These are phyloP conservation scores for Candida nemodendra DNA, from an alignment of 805 yeast species.

Conservation along the genomic window DNA sequence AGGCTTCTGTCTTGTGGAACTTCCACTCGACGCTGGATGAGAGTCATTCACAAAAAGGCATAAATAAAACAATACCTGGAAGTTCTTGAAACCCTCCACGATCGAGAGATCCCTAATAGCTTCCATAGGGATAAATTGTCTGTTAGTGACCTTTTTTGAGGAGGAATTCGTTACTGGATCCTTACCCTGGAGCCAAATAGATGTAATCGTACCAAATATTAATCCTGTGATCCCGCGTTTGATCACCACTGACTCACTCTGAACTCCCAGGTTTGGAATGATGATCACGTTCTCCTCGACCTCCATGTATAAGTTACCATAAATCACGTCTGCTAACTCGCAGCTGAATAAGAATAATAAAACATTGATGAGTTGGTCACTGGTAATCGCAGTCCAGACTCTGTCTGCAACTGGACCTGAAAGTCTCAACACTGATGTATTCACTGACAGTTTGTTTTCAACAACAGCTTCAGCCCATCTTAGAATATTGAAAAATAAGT, in stretches of 20 bases:
- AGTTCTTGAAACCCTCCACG: slow-evolving; percentile 72
- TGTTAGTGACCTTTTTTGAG: slow-evolving; percentile 9
- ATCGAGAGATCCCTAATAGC: slow-evolving; percentile 63
- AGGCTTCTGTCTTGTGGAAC: slow-evolving; percentile 16
- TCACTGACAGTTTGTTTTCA: background rate
- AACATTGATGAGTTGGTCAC: slow-evolving; percentile 5
- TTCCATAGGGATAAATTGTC: slow-evolving; percentile 53
- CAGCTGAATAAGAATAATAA: slow-evolving; percentile 15
- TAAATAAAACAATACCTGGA: slow-evolving; percentile 64
- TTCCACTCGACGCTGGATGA: background rate
- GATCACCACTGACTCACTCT: slow-evolving; percentile 35
- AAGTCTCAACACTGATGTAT: background rate
- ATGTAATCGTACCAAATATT: slow-evolving; percentile 2
- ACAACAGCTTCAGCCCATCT: background rate
- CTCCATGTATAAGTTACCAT: slow-evolving; percentile 32
- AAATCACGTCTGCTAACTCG: slow-evolving; percentile 18
- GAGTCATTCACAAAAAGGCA: slow-evolving; percentile 51
- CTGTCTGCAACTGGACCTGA: background rate
- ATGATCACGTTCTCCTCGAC: slow-evolving; percentile 44
- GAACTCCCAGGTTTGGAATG: slow-evolving; percentile 49
- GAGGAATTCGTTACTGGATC: slow-evolving; percentile 1
- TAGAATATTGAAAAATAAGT: slow-evolving; percentile 6
- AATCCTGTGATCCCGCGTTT: slow-evolving; percentile 24
- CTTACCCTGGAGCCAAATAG: slow-evolving; percentile 5
- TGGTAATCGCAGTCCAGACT: background rate